Conservation (phyloP, 306 rosid genomes). For the Elaeagnus macrophylla region DNA sequence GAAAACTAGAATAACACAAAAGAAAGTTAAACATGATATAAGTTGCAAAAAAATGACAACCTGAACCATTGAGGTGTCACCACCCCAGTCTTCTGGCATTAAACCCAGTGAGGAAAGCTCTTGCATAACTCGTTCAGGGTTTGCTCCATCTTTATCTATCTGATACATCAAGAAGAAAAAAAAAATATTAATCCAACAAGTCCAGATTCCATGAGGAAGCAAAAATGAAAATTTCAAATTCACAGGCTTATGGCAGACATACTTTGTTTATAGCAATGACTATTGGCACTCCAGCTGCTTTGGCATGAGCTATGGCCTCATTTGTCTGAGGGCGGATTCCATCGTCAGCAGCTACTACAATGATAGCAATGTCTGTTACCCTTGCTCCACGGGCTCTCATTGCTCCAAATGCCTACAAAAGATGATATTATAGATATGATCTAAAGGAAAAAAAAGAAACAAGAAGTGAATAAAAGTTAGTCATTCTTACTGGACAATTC, state of each 20-base stretch:
- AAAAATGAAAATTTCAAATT: conserved; percentile 5
- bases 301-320: conserved; percentile 99
- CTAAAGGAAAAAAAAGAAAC: conserved; percentile 4
- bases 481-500: conserved; percentile 10
- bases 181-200: conserved; percentile 11
- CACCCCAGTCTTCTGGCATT: conserved; percentile 99
- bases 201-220: conserved; percentile 18
- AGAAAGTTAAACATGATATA: conserved; percentile 16
- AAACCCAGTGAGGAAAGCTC: conserved; percentile 89
- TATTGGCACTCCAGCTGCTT: conserved; percentile 91
- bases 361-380: conserved; percentile 85
- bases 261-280: conserved; percentile 92
- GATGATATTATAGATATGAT: conserved; percentile 29
- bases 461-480: background rate
- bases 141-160: conserved; percentile 97
- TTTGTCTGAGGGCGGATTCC: conserved; percentile 97
- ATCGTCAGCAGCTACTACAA: conserved; percentile 98
- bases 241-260: conserved; percentile 17
- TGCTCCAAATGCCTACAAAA: conserved; percentile 94
- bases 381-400: conserved; percentile 99
- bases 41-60: conserved; percentile 33
- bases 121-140: conserved; percentile 92
- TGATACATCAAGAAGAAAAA: conserved; percentile 23
- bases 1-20: background rate
- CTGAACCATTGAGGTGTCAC: conserved; percentile 92